These are phyloP conservation scores for Apiospora pterosperma DNA, from an alignment of 2,329 filamentous ascomycete genomes.

Conservation along the genomic window DNA sequence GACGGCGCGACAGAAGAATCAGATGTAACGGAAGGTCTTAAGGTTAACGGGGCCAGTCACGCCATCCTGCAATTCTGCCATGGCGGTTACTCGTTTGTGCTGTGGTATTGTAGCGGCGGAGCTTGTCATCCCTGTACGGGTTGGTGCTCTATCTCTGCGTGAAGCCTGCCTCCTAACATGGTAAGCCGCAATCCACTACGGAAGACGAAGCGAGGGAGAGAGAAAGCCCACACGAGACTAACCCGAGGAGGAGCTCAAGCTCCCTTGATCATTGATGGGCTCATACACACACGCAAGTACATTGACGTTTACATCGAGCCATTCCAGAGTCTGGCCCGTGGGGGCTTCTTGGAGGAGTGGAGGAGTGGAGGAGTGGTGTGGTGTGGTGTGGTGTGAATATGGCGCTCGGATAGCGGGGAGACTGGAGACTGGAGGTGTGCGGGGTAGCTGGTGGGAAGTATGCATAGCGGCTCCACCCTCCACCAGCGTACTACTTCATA, in stretches of 20 bases:
- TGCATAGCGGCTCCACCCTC: neutral
- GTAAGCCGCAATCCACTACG: neutral
- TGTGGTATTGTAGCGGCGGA: neutral
- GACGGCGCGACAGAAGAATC: neutral
- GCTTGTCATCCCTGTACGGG: neutral
- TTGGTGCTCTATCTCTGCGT: neutral
- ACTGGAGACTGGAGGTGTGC: neutral
- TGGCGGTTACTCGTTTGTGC: neutral
- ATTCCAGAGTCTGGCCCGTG: neutral
- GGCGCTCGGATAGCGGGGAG: neutral
- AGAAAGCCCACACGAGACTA: neutral
- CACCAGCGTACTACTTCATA: too few relatives aligned
- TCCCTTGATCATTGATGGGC: too few relatives aligned
- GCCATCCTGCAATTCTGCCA: neutral
- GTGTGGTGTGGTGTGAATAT: neutral
- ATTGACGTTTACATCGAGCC: neutral
- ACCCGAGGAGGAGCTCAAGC: neutral
- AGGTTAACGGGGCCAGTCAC: neutral
- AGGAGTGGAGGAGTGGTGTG: neutral
- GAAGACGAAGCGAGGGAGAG: neutral
- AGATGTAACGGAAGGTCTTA: slow-evolving; percentile 5
- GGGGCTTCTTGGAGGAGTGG: neutral
- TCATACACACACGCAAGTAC: too few relatives aligned
- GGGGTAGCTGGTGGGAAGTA: neutral
- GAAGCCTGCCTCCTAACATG: neutral